Evolutionary conservation across 2,329 filamentous ascomycete species (phyloP).

Genomic region (Fusarium sp.): DNA sequence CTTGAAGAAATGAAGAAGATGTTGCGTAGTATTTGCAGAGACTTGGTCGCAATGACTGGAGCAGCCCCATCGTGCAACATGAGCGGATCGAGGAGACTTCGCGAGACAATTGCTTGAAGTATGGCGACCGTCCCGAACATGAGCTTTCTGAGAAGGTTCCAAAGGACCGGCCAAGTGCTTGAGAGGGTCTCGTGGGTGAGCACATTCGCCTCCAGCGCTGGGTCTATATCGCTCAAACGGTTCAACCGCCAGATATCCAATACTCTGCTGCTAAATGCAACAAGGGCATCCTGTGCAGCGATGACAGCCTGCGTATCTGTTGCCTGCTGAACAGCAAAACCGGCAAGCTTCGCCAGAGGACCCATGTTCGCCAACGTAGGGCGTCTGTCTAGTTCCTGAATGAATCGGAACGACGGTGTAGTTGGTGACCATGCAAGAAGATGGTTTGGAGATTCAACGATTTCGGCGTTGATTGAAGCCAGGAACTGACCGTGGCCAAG

Average conservation of each 20-base stretch:
- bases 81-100: conserved; percentile 68
- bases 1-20: conserved; percentile 86
- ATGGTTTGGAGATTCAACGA: conserved; percentile 62
- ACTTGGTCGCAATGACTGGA: conserved; percentile 77
- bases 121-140: conserved; percentile 83
- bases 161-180: conserved; percentile 78
- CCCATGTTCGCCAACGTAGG: conserved; percentile 78
- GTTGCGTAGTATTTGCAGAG: conserved; percentile 81
- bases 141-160: conserved; percentile 81
- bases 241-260: conserved; percentile 81
- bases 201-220: conserved; percentile 73
- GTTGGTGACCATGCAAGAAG: conserved; percentile 74
- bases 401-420: conserved; percentile 72
- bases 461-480: conserved; percentile 76
- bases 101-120: conserved; percentile 80
- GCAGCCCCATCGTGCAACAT: conserved; percentile 64
- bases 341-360: conserved; percentile 75
- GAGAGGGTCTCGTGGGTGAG: conserved; percentile 76
- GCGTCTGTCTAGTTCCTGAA: conserved; percentile 71
- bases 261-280: conserved; percentile 76
- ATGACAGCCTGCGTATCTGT: conserved; percentile 62
- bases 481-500: conserved; percentile 85
- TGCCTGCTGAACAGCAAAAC: conserved; percentile 73
- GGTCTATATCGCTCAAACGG: conserved; percentile 80
- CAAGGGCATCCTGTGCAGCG: conserved; percentile 71